Evolutionary conservation across 129 eudicot genomes (phyloP), one percentile per base, ranked within the genome.

Genomic region (Mikania micrantha): DNA sequence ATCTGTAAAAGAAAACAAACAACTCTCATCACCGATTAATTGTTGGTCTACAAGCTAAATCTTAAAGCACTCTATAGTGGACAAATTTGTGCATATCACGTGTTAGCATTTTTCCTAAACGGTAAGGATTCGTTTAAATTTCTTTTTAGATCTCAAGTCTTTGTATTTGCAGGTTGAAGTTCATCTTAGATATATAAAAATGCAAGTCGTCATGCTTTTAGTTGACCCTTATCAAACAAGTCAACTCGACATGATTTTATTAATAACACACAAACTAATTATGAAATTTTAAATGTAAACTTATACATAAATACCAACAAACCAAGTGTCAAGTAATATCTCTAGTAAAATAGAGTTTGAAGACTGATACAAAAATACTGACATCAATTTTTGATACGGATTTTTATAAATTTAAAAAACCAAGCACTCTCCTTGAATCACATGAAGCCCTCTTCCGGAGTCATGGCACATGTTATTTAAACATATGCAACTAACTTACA

Each of bases 1-100:
- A 93, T 86, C 99, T 89, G 82, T 72, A 52, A 53, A 28, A 10
- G 20, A 11, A 40, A 64, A n/a, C n/a, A n/a, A 2, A 41, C 57
- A 60, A 6, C 21, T 36, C 53, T 28, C 29, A 29, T 60, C 49
- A 47, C 21, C 49, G 41, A 73, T 73, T 50, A 15, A 19, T 35
- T 25, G 42, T 50, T 49, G 53, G 21, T 48, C 10, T 38, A 38
- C 16, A 64, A 64, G 11, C 6, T 61, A 47, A 25, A 71, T 60
- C 35, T 42, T 13, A 44, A 60, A 45, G 48, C 76, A 60, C 28
- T 15, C 41, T 11, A 10, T 8, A 17, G 13, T 24, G 53, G 57
- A 42, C 59, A 41, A 45, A 41, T 28, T 36, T 34, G 34, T 20
- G 35, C 34, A 4, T 12, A 25, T 11, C 35, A 56, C 34, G 27